These are phyloP conservation scores for Puya raimondii DNA, from an alignment of 176 grass and related monocot species.

Conservation along the genomic window DNA sequence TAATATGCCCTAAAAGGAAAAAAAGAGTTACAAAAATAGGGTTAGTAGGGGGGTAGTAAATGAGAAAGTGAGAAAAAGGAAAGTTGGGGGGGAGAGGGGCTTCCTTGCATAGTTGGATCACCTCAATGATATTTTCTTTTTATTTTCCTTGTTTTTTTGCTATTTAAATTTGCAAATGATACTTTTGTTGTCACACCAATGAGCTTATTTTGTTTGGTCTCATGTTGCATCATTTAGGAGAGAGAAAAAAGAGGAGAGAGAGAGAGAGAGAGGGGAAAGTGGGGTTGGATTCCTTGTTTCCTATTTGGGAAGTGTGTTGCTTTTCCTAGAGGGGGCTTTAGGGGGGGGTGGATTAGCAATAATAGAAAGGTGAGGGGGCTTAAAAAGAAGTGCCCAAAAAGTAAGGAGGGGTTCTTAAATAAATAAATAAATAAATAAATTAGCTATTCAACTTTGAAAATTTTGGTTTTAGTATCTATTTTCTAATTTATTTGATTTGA, in stretches of 20 bases:
- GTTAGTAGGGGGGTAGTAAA: no score
- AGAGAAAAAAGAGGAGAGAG: slow-evolving; percentile 6
- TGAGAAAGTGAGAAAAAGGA: not conserved
- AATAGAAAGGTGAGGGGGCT: not conserved
- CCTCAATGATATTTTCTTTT: not conserved
- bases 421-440: no score
- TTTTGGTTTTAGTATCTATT: no score
- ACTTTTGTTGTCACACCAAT: slow-evolving; percentile 34
- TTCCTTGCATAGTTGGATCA: slow-evolving; percentile 5
- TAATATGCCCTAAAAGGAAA: not conserved
- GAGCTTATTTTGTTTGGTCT: slow-evolving; percentile 76
- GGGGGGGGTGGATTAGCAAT: not conserved
- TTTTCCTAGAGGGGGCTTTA: slow-evolving; percentile 5
- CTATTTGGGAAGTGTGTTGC: slow-evolving; percentile 49
- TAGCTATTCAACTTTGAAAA: no score
- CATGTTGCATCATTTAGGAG: slow-evolving; percentile 65
- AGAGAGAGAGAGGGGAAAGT: slow-evolving; percentile 8
- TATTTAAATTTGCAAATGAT: slow-evolving; percentile 13
- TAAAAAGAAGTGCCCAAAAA: not conserved
- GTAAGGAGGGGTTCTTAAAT: no score
- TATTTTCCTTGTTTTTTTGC: slow-evolving; percentile 15
- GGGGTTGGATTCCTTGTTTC: slow-evolving; percentile 61
- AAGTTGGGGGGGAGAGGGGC: not conserved
- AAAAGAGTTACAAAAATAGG: not conserved
- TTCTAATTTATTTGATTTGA: no score